A percentile compares a stretch with the other conserved stretches of the same genome.
Evolutionary conservation across 1,284 basidiomycete genomes (phyloP).

Genomic region (Pyrrhoderma noxium): DNA sequence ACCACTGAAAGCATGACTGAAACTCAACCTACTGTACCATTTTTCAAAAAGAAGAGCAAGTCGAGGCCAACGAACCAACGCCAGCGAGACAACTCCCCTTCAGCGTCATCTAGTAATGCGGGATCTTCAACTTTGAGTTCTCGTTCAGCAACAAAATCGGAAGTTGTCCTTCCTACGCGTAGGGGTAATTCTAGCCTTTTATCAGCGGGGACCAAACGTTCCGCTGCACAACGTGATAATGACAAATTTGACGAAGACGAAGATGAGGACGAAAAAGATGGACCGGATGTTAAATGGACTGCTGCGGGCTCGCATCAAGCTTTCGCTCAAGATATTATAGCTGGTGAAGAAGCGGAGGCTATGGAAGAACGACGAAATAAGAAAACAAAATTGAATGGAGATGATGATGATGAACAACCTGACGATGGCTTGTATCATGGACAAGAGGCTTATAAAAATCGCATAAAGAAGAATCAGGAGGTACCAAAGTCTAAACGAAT

Average conservation of each 20-base stretch:
- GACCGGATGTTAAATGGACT: constrained; percentile 76
- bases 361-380: constrained; percentile 57
- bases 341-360: constrained; percentile 73
- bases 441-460: constrained; percentile 73
- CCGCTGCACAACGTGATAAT: constrained; percentile 45
- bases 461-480: constrained; percentile 76
- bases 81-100: constrained; percentile 61
- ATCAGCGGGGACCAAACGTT: constrained; percentile 81
- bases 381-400: constrained; percentile 45
- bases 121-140: constrained; percentile 23
- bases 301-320: constrained; percentile 60
- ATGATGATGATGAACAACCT: constrained; percentile 53
- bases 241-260: constrained; percentile 25
- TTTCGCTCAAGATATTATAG: constrained; percentile 63
- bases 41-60: constrained; percentile 78
- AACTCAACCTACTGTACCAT: constrained; percentile 43
- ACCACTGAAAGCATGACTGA: constrained; percentile 8
- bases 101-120: constrained; percentile 25
- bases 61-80: constrained; percentile 64
- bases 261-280: constrained; percentile 46
- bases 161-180: constrained; percentile 70
- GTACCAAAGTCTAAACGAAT: constrained; percentile 85
- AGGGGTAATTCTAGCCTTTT: constrained; percentile 64
- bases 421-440: constrained; percentile 91
- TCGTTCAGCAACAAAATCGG: constrained; percentile 41